These are phyloP conservation scores for Tylopilus plumbeoviolaceoides DNA, from an alignment of 768 basidiomycete genomes.

Conservation along the genomic window DNA sequence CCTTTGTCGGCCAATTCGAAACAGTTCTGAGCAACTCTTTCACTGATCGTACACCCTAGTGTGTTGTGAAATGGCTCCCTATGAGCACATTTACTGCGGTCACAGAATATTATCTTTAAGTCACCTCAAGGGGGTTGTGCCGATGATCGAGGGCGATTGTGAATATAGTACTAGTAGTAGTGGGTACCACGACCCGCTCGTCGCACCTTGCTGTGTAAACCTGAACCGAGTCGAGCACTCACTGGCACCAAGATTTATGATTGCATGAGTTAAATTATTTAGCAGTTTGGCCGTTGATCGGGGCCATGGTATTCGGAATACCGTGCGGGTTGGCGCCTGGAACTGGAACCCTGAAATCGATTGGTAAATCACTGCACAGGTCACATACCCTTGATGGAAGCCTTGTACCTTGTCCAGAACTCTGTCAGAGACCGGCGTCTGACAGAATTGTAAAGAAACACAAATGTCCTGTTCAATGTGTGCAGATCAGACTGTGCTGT, in stretches of 20 bases:
- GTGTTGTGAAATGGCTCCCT: neutral
- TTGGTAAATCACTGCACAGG: neutral
- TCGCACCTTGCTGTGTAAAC: neutral
- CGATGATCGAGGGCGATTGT: neutral
- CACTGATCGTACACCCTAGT: neutral
- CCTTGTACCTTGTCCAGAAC: neutral
- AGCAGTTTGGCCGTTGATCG: neutral
- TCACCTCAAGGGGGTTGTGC: neutral
- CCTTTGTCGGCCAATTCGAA: neutral
- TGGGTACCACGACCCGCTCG: neutral
- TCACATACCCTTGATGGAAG: neutral
- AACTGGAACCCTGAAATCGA: neutral
- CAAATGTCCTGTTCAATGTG: neutral
- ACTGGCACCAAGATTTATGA: neutral
- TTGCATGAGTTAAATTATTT: neutral
- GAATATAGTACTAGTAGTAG: neutral
- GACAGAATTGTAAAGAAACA: neutral
- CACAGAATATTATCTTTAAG: neutral
- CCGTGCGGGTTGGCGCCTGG: neutral
- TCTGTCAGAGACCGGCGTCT: neutral
- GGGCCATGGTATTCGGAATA: neutral
- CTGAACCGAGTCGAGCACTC: neutral
- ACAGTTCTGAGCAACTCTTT: no score
- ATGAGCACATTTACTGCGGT: neutral
- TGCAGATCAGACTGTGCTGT: neutral